A percentile compares a stretch with the other conserved stretches of the same genome.
Conservation (phyloP, 2,329 filamentous ascomycete species). For the Colletotrichum orbiculare region DNA sequence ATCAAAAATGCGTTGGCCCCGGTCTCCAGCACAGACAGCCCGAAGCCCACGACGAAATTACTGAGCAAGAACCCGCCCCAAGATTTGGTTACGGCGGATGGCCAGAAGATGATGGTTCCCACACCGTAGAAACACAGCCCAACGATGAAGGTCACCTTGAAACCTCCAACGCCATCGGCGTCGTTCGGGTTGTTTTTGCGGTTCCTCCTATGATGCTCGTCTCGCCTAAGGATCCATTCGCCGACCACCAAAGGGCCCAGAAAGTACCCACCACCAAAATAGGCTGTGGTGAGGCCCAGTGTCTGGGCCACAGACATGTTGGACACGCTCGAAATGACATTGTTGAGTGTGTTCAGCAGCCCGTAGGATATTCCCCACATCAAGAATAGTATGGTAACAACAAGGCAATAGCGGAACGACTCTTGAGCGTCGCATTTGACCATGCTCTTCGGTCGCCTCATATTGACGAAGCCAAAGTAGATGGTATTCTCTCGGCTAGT, state of each 20-base stretch:
- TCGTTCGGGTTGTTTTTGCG: constrained; percentile 47
- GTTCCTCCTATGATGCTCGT: constrained; percentile 65
- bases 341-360: constrained; percentile 83
- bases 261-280: constrained; percentile 78
- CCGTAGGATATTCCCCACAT: constrained; percentile 94
- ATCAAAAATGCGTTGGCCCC: constrained; percentile 80
- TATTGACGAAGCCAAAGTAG: constrained; percentile 83
- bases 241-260: constrained; percentile 77
- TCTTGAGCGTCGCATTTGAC: constrained; percentile 71
- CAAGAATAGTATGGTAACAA: constrained; percentile 86
- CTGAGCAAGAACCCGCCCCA: constrained; percentile 83
- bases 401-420: constrained; percentile 76
- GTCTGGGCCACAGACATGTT: constrained; percentile 71
- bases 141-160: constrained; percentile 83
- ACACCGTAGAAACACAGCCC: constrained; percentile 80
- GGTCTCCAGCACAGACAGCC: constrained; percentile 81
- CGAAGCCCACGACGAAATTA: constrained; percentile 80
- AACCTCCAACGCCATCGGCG: constrained; percentile 68
- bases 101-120: constrained; percentile 89
- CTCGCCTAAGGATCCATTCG: constrained; percentile 75
- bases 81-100: constrained; percentile 77
- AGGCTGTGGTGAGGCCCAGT: constrained; percentile 75
- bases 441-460: constrained; percentile 76
- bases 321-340: constrained; percentile 72
- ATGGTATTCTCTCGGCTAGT: constrained; percentile 57